These are phyloP conservation scores for Chara braunii DNA, from an alignment of 139 green algal genomes.

Conservation along the genomic window DNA sequence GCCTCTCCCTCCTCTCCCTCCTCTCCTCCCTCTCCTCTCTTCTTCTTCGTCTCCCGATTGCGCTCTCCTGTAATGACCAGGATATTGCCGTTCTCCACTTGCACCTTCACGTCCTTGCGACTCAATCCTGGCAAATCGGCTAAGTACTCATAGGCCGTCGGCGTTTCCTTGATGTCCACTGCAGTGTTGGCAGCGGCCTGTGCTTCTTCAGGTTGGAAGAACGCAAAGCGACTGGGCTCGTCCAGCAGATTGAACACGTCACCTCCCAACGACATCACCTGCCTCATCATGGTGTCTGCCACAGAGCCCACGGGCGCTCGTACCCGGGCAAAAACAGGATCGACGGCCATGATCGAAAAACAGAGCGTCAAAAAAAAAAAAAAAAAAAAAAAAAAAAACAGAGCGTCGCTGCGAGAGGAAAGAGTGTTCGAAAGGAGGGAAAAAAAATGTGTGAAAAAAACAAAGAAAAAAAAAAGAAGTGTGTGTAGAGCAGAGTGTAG, in stretches of 20 bases:
- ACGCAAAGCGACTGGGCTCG: slow-evolving; percentile 1
- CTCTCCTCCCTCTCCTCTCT: too few relatives aligned
- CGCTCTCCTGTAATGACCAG: slow-evolving; percentile 32
- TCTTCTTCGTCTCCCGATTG: slow-evolving; percentile 21
- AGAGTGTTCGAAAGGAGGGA: too few relatives aligned
- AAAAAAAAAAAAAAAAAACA: too few relatives aligned
- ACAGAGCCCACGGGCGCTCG: too few relatives aligned
- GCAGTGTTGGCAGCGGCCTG: not conserved
- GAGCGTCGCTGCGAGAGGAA: too few relatives aligned
- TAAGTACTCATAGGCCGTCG: slow-evolving; percentile 13
- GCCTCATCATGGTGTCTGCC: not conserved
- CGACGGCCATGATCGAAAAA: too few relatives aligned
- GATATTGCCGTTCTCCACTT: slow-evolving; percentile 30
- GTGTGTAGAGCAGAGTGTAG: too few relatives aligned
- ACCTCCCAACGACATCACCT: not conserved
- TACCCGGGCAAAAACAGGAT: too few relatives aligned
- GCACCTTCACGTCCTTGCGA: slow-evolving; percentile 34
- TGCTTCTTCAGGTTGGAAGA: slow-evolving; percentile 1
- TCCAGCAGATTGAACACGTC: slow-evolving; percentile 39
- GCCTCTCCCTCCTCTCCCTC: too few relatives aligned
- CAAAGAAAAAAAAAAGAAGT: too few relatives aligned
- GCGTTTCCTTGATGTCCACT: slow-evolving; percentile 36
- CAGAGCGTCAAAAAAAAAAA: too few relatives aligned
- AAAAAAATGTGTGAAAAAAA: too few relatives aligned
- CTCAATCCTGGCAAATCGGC: slow-evolving; percentile 30